Evolutionary conservation across 2,329 filamentous ascomycete species (phyloP), one percentile per base, ranked within the genome.

Genomic region (Tolypocladium nubicola): DNA sequence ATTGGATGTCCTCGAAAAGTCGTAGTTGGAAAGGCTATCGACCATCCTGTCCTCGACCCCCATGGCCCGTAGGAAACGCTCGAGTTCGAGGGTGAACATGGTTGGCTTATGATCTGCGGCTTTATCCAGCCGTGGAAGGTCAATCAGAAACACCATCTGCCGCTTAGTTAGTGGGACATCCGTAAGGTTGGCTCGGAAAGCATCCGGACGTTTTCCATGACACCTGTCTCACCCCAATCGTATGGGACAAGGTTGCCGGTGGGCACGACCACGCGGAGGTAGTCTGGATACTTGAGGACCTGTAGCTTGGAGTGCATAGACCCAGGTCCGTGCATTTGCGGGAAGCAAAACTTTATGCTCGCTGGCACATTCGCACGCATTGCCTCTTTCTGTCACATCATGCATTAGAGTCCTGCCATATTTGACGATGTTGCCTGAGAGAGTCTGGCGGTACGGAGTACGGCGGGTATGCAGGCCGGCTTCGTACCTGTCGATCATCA

Each of bases 241-340:
- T 89, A 90, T 9, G 83, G 79, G 14, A 88, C 85, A 53, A 97
- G 75, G 65, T 99, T 99, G 1, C 91, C 94, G 4, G 87, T 93
- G 0, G 94, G 91, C 2, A 97, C 77, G 1, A 88, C 93, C 50
- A 99, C 79, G 8, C 94, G 84, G 19, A 97, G 72, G 68, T 91
- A 85, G 1, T 74, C 73, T 0, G 81, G 74, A 64, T 90, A 89
- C 64, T 91, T 93, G n/a, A 97, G 78, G 1, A 97, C 73, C 80
- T 96, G 92, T 49, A 97, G 77, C 68, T 99, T 97, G 54, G 90
- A 96, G 71, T 97, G 94, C 91, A 97, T 96, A 64, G 80, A 85
- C 30, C 85, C 87, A 7, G 82, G 76, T 1, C 84, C 82, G 45
- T 83, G 77, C 89, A 97, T 93, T 2, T 81, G 80, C 19, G 93